Evolutionary conservation across 352 stramenopile species (phyloP), one percentile per base, ranked within the genome.

Genomic region (Blastocystis sp.): DNA sequence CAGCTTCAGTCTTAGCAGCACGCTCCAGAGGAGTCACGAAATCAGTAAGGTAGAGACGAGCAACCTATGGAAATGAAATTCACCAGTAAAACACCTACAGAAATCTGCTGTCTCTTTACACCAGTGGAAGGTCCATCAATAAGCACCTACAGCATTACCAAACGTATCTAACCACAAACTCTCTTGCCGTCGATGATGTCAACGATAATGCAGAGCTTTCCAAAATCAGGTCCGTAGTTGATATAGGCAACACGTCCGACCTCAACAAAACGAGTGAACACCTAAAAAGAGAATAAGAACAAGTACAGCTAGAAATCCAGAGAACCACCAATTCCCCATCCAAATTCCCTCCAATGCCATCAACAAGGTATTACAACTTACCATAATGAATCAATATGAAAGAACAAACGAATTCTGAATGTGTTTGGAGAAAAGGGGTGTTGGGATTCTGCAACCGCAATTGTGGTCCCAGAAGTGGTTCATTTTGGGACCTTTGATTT

Each of bases 131-230:
- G 96, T 88, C 95, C 96, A 88, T 99, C 96, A 59, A 99, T 92
- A 24, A 99, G 92, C 73, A 93, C 71, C 71, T 83, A 66, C 11
- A 16, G 29, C 46, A 66, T 83, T 16, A 83, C 21, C 19, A 7
- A 12, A 4, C 19, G 9, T 39, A 43, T 29, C 24, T 11, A 4
- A 19, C 32, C 3, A 37, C 87, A 11, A 46, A 93, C 90, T 88
- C 96, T 98, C 93, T 98, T 99, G 91, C 97, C 93, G 89, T 99
- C 96, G 63, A 98, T 94, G 81, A 99, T 95, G 91, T 99, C 96
- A 90, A 99, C 97, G 91, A 99, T 98, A 75, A 94, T 98, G 89
- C 92, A 94, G 78, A 99, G 94, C 92, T 98, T 99, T 90, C 96
- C 96, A 63, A 92, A 91, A 88, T 98, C 93, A 58, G 94, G 94